These are phyloP conservation scores for Neoboletus brunneissimus DNA, from an alignment of 768 basidiomycete species.

Conservation along the genomic window DNA sequence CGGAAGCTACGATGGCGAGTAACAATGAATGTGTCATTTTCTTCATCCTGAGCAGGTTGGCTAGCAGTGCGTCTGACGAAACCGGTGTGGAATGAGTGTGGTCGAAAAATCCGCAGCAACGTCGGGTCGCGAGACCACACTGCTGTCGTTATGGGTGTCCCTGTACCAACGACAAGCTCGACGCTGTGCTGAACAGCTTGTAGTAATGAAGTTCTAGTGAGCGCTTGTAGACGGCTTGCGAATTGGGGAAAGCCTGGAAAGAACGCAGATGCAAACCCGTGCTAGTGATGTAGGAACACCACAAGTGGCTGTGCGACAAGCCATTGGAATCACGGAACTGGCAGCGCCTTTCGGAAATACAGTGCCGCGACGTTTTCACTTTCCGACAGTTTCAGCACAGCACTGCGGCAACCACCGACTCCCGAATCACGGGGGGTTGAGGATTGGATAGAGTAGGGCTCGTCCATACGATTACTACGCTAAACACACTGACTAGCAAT, in stretches of 20 bases:
- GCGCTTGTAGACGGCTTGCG: not conserved
- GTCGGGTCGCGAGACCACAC: slow-evolving; percentile 15
- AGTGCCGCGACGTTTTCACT: not conserved
- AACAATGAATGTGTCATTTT: slow-evolving; percentile 23
- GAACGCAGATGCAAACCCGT: slow-evolving; percentile 5
- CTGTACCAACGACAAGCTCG: slow-evolving; percentile 1
- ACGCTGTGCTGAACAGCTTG: not conserved
- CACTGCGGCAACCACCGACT: too few species aligned
- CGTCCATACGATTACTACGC: too few species aligned
- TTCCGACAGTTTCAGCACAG: not conserved
- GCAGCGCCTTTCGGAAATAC: not conserved
- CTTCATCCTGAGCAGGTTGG: slow-evolving; percentile 23
- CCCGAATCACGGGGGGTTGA: too few species aligned
- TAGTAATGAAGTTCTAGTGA: not conserved
- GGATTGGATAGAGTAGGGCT: too few species aligned
- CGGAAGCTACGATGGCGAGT: slow-evolving; percentile 27
- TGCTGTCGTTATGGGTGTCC: slow-evolving; percentile 6
- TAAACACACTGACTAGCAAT: not conserved
- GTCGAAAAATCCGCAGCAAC: slow-evolving; percentile 26
- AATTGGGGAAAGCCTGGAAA: slow-evolving; percentile 6
- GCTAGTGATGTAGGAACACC: slow-evolving; percentile 18
- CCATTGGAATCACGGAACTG: not conserved
- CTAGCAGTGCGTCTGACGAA: slow-evolving; percentile 3
- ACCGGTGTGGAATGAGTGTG: slow-evolving; percentile 19
- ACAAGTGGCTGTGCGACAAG: slow-evolving; percentile 20